phyloP scores from a whole-genome alignment of 768 basidiomycete genomes.

The Pulveroboletus sp. region DNA sequence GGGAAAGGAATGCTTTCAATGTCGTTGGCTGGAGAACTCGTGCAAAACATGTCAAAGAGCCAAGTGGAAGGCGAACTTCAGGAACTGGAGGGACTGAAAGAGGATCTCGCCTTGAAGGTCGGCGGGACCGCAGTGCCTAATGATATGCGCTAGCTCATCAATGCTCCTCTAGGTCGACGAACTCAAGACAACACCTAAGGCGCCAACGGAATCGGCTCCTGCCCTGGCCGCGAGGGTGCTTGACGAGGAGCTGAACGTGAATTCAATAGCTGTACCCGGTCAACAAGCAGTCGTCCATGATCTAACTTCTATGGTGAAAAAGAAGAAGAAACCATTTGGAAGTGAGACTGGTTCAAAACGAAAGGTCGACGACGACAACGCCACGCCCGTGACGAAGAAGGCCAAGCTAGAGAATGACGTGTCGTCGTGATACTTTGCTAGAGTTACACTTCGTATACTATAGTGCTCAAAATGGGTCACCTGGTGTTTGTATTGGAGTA shows the following conservation, averaged over 20 bases:
- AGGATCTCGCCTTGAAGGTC: slow-evolving; percentile 84
- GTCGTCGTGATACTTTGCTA: slow-evolving; percentile 15
- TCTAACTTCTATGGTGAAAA: slow-evolving; percentile 78
- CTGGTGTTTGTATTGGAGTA: slow-evolving; percentile 20
- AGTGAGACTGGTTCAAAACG: slow-evolving; percentile 49
- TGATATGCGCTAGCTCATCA: background rate
- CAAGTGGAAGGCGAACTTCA: slow-evolving; percentile 77
- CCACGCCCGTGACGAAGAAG: slow-evolving; percentile 52
- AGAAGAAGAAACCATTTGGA: slow-evolving; percentile 63
- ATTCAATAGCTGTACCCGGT: slow-evolving; percentile 30
- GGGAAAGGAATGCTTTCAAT: slow-evolving; percentile 58
- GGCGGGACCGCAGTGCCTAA: background rate
- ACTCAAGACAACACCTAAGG: slow-evolving; percentile 73
- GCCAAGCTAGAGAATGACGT: slow-evolving; percentile 46
- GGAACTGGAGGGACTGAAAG: slow-evolving; percentile 68
- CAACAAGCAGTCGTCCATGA: slow-evolving; percentile 61
- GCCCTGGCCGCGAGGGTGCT: slow-evolving; percentile 67
- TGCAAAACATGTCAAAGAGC: slow-evolving; percentile 62
- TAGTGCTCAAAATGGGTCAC: slow-evolving; percentile 21
- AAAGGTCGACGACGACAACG: slow-evolving; percentile 61
- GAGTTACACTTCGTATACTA: background rate
- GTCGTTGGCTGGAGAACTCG: slow-evolving; percentile 39
- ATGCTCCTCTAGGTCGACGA: slow-evolving; percentile 74
- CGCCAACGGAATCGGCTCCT: slow-evolving; percentile 56
- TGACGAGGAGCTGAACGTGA: slow-evolving; percentile 62